Conservation (phyloP, 441 rosid genomes). For the Gossypium aridum region DNA sequence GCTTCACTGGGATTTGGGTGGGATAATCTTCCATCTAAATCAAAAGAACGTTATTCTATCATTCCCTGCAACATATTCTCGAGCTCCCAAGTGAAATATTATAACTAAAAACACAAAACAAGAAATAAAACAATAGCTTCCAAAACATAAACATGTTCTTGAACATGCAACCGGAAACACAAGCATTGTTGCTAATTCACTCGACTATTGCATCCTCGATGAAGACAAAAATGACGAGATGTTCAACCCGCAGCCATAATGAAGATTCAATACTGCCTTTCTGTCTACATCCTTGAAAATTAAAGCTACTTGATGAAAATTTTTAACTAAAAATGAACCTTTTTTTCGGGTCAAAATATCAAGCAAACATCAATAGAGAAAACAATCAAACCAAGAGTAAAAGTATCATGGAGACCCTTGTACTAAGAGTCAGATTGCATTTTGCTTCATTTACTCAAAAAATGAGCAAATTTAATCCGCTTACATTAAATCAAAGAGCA, state of each 20-base stretch:
- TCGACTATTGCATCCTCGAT: background rate
- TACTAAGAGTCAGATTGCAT: too few species aligned
- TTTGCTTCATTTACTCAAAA: too few species aligned
- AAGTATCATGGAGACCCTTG: too few species aligned
- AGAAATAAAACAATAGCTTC: background rate
- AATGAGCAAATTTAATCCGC: too few species aligned
- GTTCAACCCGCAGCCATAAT: conserved; percentile 2
- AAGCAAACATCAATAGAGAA: background rate
- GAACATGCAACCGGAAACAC: background rate
- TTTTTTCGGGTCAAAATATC: background rate
- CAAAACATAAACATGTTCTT: background rate
- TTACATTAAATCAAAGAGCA: too few species aligned
- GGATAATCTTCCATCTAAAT: conserved; percentile 39
- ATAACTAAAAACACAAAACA: background rate
- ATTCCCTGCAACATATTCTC: conserved; percentile 11
- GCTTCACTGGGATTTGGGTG: conserved; percentile 22
- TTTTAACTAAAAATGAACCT: background rate
- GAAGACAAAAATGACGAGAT: background rate
- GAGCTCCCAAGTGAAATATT: background rate
- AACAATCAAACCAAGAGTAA: background rate
- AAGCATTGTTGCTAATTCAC: background rate
- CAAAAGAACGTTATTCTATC: conserved; percentile 5
- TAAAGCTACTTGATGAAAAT: background rate
- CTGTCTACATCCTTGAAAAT: conserved; percentile 1
- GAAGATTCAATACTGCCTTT: conserved; percentile 5